A percentile compares a stretch with the other conserved stretches of the same genome.
These are phyloP conservation scores for Coniochaeta sp. DNA, from an alignment of 2,329 filamentous ascomycete genomes.

Conservation along the genomic window DNA sequence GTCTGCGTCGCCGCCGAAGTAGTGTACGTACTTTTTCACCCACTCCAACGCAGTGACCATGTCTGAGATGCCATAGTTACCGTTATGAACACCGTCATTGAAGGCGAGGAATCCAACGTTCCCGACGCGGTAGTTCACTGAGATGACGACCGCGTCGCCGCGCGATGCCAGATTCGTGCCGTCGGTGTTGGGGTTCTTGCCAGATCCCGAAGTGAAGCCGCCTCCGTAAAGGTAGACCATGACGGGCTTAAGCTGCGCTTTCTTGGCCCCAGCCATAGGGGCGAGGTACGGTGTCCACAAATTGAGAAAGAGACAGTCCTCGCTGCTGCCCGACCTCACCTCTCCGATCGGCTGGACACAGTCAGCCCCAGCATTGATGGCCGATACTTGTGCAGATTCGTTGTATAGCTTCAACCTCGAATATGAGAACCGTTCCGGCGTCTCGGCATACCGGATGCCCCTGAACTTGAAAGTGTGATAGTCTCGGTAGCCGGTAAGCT, in stretches of 20 bases:
- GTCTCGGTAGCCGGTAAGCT: constrained; percentile 23
- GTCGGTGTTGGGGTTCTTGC: constrained; percentile 35
- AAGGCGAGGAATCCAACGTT: constrained; percentile 20
- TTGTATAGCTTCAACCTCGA: constrained; percentile 13
- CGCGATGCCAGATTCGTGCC: constrained; percentile 35
- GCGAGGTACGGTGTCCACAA: constrained; percentile 28
- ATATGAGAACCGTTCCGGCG: constrained; percentile 18
- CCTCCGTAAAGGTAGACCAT: constrained; percentile 40
- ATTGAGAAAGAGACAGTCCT: constrained; percentile 29
- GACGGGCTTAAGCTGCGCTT: constrained; percentile 30
- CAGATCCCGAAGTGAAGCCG: constrained; percentile 29
- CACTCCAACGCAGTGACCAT: constrained; percentile 30
- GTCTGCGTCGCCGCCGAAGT: constrained; percentile 22
- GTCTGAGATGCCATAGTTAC: constrained; percentile 34
- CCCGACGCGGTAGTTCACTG: constrained; percentile 30
- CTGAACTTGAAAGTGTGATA: constrained; percentile 23
- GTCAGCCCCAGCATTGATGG: constrained; percentile 19
- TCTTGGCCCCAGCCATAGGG: constrained; percentile 6
- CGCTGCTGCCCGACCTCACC: constrained; percentile 18
- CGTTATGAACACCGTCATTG: constrained; percentile 25
- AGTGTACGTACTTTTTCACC: constrained; percentile 27
- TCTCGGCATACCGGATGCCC: constrained; percentile 20
- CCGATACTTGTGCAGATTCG: constrained; percentile 13
- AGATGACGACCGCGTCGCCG: constrained; percentile 35
- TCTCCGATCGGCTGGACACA: constrained; percentile 22